A percentile compares a stretch with the other conserved stretches of the same genome.
Evolutionary conservation across 345 rosid genomes (phyloP).

Genomic region (Carallia brachiata): DNA sequence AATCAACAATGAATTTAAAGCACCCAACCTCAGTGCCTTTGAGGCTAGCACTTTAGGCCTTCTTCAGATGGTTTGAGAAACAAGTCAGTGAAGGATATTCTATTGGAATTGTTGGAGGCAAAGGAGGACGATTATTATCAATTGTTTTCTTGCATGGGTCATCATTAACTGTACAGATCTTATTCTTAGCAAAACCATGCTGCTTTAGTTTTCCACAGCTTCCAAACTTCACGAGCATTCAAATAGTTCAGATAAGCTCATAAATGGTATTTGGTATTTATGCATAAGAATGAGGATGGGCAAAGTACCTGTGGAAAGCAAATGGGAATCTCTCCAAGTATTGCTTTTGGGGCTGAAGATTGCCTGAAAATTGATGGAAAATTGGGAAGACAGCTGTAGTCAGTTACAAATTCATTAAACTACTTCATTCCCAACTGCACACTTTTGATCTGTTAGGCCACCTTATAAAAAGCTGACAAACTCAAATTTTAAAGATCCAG

Average conservation of each 20-base stretch:
- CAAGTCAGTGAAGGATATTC: conserved; percentile 63
- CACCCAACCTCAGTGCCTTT: conserved; percentile 36
- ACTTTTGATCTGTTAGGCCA: neutral
- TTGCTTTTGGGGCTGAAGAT: conserved; percentile 70
- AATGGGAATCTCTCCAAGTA: conserved; percentile 81
- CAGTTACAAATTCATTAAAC: neutral
- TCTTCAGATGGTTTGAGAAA: conserved; percentile 79
- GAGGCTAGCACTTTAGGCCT: conserved; percentile 78
- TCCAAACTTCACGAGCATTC: conserved; percentile 55
- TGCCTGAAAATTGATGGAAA: conserved; percentile 43
- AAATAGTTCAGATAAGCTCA: neutral
- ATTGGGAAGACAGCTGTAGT: neutral
- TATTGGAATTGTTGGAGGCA: conserved; percentile 47
- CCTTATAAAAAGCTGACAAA: neutral
- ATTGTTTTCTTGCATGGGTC: too few relatives aligned
- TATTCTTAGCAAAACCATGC: conserved; percentile 89
- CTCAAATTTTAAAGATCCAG: neutral
- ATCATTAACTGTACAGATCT: conserved; percentile 66
- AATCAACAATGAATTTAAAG: neutral
- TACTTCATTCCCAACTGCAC: neutral
- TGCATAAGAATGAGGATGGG: neutral
- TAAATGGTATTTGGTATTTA: neutral
- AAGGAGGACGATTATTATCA: conserved; percentile 55
- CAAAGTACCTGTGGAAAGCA: conserved; percentile 83
- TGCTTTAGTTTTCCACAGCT: conserved; percentile 67